Conservation (phyloP, 176 grass and related monocot species). For the Ensete glaucum region DNA sequence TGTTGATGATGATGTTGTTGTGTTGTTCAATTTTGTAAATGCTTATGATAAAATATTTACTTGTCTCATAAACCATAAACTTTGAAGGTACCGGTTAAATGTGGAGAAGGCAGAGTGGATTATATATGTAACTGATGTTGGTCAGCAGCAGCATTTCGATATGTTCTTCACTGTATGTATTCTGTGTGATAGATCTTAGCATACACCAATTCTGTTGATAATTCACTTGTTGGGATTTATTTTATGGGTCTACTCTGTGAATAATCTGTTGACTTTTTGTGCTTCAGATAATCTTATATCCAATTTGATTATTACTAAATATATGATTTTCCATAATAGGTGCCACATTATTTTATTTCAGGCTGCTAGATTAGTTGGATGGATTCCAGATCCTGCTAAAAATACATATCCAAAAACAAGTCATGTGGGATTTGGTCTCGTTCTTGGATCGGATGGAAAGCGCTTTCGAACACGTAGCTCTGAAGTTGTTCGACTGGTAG, state of each 20-base stretch:
- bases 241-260: neutral
- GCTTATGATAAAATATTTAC: too few relatives aligned
- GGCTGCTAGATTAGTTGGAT: slow-evolving; percentile 77
- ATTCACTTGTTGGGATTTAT: neutral
- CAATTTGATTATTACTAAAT: neutral
- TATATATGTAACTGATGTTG: slow-evolving; percentile 93
- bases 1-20: neutral
- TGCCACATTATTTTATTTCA: slow-evolving; percentile 15
- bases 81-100: slow-evolving; percentile 71
- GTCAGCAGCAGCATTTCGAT: slow-evolving; percentile 91
- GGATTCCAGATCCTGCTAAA: slow-evolving; percentile 52
- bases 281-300: neutral
- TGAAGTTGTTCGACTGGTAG: slow-evolving; percentile 71
- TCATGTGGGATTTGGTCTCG: slow-evolving; percentile 91
- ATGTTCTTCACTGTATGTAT: slow-evolving; percentile 82
- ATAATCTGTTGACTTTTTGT: neutral
- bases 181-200: neutral
- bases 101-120: slow-evolving; percentile 92
- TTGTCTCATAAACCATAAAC: neutral
- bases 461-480: slow-evolving; percentile 78
- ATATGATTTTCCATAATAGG: neutral
- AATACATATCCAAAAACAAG: slow-evolving; percentile 62
- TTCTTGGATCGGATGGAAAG: slow-evolving; percentile 92
- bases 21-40: too few relatives aligned
- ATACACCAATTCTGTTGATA: neutral